Conservation (phyloP, 495 filamentous ascomycete species). For the Aspergillus taichungensis region DNA sequence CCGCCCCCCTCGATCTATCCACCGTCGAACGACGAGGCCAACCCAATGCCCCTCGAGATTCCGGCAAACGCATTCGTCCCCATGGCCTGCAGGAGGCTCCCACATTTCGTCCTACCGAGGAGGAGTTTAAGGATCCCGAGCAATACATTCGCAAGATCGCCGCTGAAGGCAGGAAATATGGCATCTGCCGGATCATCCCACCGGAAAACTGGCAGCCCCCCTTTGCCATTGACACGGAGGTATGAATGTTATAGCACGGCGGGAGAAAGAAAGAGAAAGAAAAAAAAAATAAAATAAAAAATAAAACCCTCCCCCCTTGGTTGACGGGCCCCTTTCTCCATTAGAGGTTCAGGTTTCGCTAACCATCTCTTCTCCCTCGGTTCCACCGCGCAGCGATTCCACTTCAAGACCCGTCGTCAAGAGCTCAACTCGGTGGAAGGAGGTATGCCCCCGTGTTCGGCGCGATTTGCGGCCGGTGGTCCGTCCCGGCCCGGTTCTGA, state of each 20-base stretch:
- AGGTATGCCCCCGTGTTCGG: slow-evolving; percentile 55
- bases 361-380: background rate
- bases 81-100: slow-evolving; percentile 86
- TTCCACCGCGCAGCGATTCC: slow-evolving; percentile 60
- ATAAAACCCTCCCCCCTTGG: background rate
- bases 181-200: slow-evolving; percentile 90
- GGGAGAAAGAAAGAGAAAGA: too few species aligned
- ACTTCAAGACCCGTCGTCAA: slow-evolving; percentile 93
- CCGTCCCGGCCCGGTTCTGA: slow-evolving; percentile 30
- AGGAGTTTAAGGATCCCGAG: slow-evolving; percentile 91
- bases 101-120: slow-evolving; percentile 80
- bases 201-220: slow-evolving; percentile 88
- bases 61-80: slow-evolving; percentile 63
- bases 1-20: slow-evolving; percentile 68
- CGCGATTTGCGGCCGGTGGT: slow-evolving; percentile 26
- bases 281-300: too few species aligned
- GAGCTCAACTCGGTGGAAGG: slow-evolving; percentile 98
- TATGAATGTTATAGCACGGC: slow-evolving; percentile 31
- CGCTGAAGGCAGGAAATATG: slow-evolving; percentile 74
- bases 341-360: background rate
- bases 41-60: slow-evolving; percentile 63
- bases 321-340: background rate
- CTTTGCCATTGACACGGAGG: slow-evolving; percentile 96
- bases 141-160: slow-evolving; percentile 86
- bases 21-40: slow-evolving; percentile 89